phyloP scores from a whole-genome alignment of 148 eudicot species.

The Dysphania ambrosioides region DNA sequence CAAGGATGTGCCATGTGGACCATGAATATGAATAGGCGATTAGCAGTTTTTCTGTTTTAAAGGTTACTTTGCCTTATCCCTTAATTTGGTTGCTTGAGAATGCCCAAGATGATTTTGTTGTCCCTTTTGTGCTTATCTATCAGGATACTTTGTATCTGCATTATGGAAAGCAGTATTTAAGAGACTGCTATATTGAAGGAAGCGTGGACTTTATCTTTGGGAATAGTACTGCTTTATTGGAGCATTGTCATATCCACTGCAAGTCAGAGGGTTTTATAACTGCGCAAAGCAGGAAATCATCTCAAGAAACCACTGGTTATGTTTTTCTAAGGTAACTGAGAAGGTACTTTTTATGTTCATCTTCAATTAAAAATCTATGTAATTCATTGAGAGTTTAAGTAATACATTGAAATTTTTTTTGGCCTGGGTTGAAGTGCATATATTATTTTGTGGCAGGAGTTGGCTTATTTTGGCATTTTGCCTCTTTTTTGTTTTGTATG shows the following conservation, averaged over 20 bases:
- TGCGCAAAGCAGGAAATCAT: slow-evolving; percentile 94
- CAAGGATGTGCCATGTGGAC: background rate
- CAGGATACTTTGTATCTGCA: slow-evolving; percentile 96
- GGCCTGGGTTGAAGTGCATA: background rate
- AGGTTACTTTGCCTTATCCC: background rate
- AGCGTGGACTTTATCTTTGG: slow-evolving; percentile 97
- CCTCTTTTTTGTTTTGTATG: too few species aligned
- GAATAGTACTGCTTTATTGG: slow-evolving; percentile 92
- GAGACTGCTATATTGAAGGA: slow-evolving; percentile 94
- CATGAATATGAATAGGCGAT: background rate
- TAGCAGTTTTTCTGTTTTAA: background rate
- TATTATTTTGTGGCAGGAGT: background rate
- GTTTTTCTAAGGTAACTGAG: slow-evolving; percentile 74
- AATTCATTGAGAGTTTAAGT: background rate
- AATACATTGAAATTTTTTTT: background rate
- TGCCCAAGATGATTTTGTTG: slow-evolving; percentile 1
- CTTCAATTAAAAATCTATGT: background rate
- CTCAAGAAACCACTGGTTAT: slow-evolving; percentile 92
- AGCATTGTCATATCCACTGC: slow-evolving; percentile 98
- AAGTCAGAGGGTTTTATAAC: slow-evolving; percentile 86
- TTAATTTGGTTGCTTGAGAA: background rate
- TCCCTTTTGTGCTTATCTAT: slow-evolving; percentile 1
- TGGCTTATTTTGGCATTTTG: background rate
- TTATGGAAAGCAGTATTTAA: slow-evolving; percentile 82
- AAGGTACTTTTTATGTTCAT: background rate